Percentiles rank a stretch among this genome's conserved stretches.
Evolutionary conservation across 768 basidiomycete species (phyloP).

Genomic region (Kwoniella sp.): DNA sequence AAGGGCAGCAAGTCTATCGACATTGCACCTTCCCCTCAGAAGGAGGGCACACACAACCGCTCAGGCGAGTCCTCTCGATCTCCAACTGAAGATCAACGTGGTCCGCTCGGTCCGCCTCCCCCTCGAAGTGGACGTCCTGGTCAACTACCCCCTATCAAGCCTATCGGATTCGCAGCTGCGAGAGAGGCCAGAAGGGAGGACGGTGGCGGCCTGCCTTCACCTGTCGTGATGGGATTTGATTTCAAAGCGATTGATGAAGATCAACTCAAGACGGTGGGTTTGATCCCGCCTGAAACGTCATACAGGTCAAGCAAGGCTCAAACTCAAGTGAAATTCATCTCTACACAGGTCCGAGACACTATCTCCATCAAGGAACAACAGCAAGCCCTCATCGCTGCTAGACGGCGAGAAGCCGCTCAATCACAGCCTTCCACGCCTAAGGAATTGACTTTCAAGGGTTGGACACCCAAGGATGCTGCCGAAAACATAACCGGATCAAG

Average conservation of each 20-base stretch:
- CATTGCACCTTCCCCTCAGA: slow-evolving; percentile 7
- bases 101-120: neutral
- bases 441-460: slow-evolving; percentile 50
- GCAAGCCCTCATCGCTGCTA: slow-evolving; percentile 49
- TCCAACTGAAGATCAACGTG: neutral
- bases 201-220: slow-evolving; percentile 33
- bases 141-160: slow-evolving; percentile 39
- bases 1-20: slow-evolving; percentile 17
- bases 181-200: slow-evolving; percentile 39
- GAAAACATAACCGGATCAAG: slow-evolving; percentile 8
- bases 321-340: slow-evolving; percentile 14
- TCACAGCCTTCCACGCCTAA: slow-evolving; percentile 41
- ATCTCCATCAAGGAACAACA: slow-evolving; percentile 51
- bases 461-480: slow-evolving; percentile 44
- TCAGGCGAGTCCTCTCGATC: slow-evolving; percentile 7
- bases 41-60: neutral
- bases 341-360: slow-evolving; percentile 46
- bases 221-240: slow-evolving; percentile 54
- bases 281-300: neutral
- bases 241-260: slow-evolving; percentile 45
- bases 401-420: slow-evolving; percentile 38
- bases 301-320: slow-evolving; percentile 11
- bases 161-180: slow-evolving; percentile 48
- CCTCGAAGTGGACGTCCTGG: neutral
- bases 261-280: slow-evolving; percentile 48